These are phyloP conservation scores for Cadophora gregata DNA, from an alignment of 2,329 filamentous ascomycete species.

Conservation along the genomic window DNA sequence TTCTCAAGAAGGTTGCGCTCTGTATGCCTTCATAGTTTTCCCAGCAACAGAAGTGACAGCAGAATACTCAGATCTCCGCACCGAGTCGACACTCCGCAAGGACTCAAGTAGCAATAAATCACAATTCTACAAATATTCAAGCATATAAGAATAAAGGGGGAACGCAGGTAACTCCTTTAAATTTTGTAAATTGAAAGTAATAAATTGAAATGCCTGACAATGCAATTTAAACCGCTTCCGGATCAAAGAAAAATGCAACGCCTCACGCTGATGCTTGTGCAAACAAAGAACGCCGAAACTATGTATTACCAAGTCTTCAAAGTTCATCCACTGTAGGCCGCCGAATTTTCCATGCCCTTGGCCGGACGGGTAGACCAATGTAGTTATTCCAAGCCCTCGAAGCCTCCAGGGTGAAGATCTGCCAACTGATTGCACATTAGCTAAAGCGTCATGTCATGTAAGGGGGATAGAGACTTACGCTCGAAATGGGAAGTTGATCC, in stretches of 20 bases:
- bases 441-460: background rate
- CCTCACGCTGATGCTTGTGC: conserved; percentile 15
- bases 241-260: background rate
- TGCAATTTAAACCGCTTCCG: background rate
- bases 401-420: conserved; percentile 59
- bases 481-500: conserved; percentile 70
- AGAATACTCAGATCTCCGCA: background rate
- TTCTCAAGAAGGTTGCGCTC: background rate
- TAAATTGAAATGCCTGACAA: background rate
- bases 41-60: background rate
- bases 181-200: background rate
- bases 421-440: conserved; percentile 48
- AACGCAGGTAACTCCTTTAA: background rate
- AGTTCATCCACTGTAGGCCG: conserved; percentile 49
- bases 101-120: background rate
- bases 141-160: background rate
- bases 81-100: background rate
- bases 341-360: conserved; percentile 56
- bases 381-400: conserved; percentile 65
- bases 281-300: conserved; percentile 5
- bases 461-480: conserved; percentile 63
- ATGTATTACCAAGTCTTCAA: conserved; percentile 3
- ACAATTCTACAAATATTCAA: background rate
- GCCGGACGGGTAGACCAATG: conserved; percentile 64
- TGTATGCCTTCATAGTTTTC: background rate